phyloP scores from a whole-genome alignment of 1,139 yeast genomes.

The Blastobotrys petasosporus region DNA sequence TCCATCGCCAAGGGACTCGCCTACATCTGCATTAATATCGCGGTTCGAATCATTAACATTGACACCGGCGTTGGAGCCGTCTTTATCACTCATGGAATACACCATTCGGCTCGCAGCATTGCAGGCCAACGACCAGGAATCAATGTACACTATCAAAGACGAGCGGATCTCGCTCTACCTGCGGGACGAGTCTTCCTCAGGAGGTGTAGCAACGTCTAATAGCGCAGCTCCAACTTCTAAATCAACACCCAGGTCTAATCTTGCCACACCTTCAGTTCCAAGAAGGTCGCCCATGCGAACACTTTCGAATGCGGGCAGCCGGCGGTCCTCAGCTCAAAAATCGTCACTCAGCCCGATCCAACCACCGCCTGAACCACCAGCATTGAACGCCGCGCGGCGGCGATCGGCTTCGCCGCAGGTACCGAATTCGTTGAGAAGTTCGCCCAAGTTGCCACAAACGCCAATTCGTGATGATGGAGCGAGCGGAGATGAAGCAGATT shows the following conservation, averaged over 20 bases:
- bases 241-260: not conserved
- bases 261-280: constrained; percentile 1
- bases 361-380: not conserved
- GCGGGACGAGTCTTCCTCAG: constrained; percentile 43
- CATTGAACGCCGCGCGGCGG: not conserved
- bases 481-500: constrained; percentile 2
- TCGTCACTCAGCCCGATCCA: not conserved
- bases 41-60: no score
- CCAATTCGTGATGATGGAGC: not conserved
- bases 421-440: not conserved
- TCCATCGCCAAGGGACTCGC: no score
- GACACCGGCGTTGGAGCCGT: constrained; percentile 15
- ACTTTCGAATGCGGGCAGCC: not conserved
- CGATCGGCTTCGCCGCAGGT: constrained; percentile 1
- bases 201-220: not conserved
- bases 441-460: not conserved
- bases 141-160: constrained; percentile 54
- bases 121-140: constrained; percentile 55
- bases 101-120: constrained; percentile 54
- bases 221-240: not conserved
- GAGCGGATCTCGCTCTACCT: constrained; percentile 61
- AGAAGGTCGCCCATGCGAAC: no score
- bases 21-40: no score
- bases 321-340: not conserved
- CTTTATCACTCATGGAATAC: constrained; percentile 62